Evolutionary conservation across 2,329 filamentous ascomycete species (phyloP).

Genomic region (Paraphaeosphaeria minitans): DNA sequence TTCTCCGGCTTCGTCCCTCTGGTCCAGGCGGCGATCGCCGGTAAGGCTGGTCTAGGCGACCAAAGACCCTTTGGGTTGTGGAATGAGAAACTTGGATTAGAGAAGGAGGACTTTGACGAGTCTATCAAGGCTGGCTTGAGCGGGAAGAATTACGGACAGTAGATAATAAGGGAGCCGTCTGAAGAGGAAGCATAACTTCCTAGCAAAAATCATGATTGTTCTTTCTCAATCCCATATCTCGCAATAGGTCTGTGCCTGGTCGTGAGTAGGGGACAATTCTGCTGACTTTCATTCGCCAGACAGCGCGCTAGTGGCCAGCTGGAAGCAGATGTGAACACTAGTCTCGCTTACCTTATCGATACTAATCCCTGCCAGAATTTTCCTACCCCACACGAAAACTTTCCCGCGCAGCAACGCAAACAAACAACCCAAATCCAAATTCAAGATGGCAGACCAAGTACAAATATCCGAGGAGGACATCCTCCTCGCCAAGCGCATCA

Average conservation of each 20-base stretch:
- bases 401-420: background rate
- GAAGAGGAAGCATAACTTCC: background rate
- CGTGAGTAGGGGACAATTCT: too few species aligned
- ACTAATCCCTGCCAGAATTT: slow-evolving; percentile 16
- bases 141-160: slow-evolving; percentile 25
- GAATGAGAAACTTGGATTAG: slow-evolving; percentile 51
- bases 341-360: slow-evolving; percentile 19
- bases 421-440: slow-evolving; percentile 1
- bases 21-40: slow-evolving; percentile 26
- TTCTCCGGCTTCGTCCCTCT: slow-evolving; percentile 27
- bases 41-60: slow-evolving; percentile 30
- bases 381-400: slow-evolving; percentile 14
- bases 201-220: background rate
- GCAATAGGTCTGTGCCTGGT: too few species aligned
- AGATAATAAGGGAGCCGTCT: background rate
- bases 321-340: slow-evolving; percentile 16
- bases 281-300: too few species aligned
- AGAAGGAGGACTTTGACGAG: slow-evolving; percentile 48
- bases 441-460: slow-evolving; percentile 36
- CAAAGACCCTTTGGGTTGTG: slow-evolving; percentile 32
- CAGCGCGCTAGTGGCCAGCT: background rate
- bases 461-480: slow-evolving; percentile 44
- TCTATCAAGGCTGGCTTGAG: slow-evolving; percentile 39
- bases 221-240: too few species aligned
- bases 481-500: slow-evolving; percentile 45